A percentile compares a stretch with the other conserved stretches of the same genome.
Conservation (phyloP, 345 rosid species). For the Hibiscus trionum region DNA sequence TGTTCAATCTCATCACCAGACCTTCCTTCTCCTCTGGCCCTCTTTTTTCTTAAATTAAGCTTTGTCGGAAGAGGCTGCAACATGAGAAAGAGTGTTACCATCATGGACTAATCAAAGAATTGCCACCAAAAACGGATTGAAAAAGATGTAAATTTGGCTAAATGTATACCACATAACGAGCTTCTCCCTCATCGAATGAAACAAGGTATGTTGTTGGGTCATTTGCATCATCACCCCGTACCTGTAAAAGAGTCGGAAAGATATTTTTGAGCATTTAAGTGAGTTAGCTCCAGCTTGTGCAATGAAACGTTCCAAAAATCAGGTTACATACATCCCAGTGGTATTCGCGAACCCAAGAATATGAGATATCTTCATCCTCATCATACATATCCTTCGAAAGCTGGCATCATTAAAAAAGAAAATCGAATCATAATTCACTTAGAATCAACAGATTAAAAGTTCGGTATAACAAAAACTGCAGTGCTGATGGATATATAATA, state of each 20-base stretch:
- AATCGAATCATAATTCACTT: background rate
- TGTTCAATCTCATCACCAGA: conserved; percentile 78
- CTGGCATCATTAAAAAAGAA: conserved; percentile 33
- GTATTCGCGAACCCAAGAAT: conserved; percentile 91
- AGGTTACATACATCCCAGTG: conserved; percentile 77
- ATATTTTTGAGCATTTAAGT: conserved; percentile 5
- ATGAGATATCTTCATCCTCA: conserved; percentile 67
- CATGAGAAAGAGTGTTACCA: background rate
- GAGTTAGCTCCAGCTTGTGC: background rate
- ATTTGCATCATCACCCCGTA: conserved; percentile 59
- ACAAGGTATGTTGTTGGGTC: conserved; percentile 74
- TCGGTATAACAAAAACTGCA: background rate
- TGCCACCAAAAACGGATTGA: background rate
- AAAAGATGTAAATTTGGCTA: conserved; percentile 5
- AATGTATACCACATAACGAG: conserved; percentile 70
- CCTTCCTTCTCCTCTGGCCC: conserved; percentile 83
- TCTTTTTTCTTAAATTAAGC: conserved; percentile 70
- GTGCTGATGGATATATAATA: background rate
- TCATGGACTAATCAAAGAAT: background rate
- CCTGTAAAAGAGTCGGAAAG: conserved; percentile 33
- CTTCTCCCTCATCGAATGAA: conserved; percentile 62
- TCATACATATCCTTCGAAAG: conserved; percentile 68
- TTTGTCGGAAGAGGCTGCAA: conserved; percentile 89
- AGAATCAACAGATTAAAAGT: background rate
- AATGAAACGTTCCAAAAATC: background rate